These are phyloP conservation scores for Talaromyces thailandensis DNA, from an alignment of 495 filamentous ascomycete species.

Conservation along the genomic window DNA sequence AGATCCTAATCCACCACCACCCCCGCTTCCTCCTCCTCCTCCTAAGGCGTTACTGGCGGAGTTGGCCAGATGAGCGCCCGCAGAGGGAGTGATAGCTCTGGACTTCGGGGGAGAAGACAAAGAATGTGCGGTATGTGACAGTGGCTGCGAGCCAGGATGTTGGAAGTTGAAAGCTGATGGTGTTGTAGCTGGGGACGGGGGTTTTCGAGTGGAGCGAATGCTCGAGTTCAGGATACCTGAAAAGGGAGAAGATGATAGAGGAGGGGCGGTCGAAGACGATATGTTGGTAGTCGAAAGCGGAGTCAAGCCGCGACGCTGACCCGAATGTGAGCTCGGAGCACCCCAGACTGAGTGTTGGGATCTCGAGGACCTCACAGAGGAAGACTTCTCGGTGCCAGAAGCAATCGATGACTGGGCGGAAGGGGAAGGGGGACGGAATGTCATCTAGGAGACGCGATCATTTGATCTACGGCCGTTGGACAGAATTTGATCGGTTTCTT, in stretches of 20 bases:
- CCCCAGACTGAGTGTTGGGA: constrained; percentile 55
- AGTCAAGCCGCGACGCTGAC: constrained; percentile 51
- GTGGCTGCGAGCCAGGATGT: constrained; percentile 53
- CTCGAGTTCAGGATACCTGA: constrained; percentile 47
- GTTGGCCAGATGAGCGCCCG: constrained; percentile 51
- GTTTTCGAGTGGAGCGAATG: constrained; percentile 37
- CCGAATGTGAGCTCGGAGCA: constrained; percentile 46
- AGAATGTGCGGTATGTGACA: constrained; percentile 36
- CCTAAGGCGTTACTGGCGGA: constrained; percentile 43
- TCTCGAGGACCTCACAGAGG: constrained; percentile 44
- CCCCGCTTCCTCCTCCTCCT: constrained; percentile 53
- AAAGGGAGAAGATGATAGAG: constrained; percentile 42
- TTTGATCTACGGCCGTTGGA: constrained; percentile 40
- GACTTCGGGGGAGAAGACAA: constrained; percentile 48
- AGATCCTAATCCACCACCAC: constrained; percentile 42
- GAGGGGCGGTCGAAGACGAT: constrained; percentile 42
- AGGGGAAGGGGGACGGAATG: constrained; percentile 53
- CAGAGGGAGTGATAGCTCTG: constrained; percentile 51
- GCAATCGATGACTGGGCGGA: constrained; percentile 54
- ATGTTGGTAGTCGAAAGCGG: constrained; percentile 51
- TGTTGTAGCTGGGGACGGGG: constrained; percentile 38
- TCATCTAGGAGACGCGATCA: constrained; percentile 58
- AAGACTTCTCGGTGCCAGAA: constrained; percentile 48
- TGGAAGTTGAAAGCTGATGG: constrained; percentile 45
- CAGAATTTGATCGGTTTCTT: constrained; percentile 31